These are phyloP conservation scores for Isatis lusitanica DNA, from an alignment of 441 rosid genomes.

Conservation along the genomic window DNA sequence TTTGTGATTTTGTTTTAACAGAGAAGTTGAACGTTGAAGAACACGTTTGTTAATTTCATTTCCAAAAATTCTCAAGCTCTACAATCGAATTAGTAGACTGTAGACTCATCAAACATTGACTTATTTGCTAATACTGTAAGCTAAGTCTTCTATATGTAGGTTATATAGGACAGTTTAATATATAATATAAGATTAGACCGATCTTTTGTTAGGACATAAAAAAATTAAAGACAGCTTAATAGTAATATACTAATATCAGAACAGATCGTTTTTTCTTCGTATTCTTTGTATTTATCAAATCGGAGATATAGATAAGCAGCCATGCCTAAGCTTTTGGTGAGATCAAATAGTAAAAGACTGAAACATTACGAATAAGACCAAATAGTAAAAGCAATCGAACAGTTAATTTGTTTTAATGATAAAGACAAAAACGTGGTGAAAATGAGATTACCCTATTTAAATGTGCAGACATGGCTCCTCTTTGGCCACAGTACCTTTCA, in stretches of 20 bases:
- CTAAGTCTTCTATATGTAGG: no score
- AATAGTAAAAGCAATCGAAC: background rate
- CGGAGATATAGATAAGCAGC: background rate
- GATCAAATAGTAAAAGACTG: background rate
- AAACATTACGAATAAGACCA: background rate
- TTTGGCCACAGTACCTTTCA: conserved; percentile 20
- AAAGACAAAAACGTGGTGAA: conserved; percentile 10
- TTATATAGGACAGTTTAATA: no score
- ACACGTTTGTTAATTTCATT: background rate
- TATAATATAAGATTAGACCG: no score
- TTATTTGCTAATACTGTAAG: background rate
- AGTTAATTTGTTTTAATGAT: background rate
- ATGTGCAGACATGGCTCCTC: conserved; percentile 22
- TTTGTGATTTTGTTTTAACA: background rate
- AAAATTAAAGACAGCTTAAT: no score
- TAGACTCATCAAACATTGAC: background rate
- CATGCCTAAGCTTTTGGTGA: background rate
- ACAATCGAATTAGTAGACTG: background rate
- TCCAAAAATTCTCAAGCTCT: background rate
- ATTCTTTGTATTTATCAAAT: background rate
- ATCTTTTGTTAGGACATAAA: no score
- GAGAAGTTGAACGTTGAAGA: background rate
- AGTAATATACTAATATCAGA: no score
- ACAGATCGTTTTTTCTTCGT: no score
- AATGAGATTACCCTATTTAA: background rate